Base-by-base conservation (phyloP, 495 filamentous ascomycete genomes). In the Massariosphaeria phaeospora region DNA sequence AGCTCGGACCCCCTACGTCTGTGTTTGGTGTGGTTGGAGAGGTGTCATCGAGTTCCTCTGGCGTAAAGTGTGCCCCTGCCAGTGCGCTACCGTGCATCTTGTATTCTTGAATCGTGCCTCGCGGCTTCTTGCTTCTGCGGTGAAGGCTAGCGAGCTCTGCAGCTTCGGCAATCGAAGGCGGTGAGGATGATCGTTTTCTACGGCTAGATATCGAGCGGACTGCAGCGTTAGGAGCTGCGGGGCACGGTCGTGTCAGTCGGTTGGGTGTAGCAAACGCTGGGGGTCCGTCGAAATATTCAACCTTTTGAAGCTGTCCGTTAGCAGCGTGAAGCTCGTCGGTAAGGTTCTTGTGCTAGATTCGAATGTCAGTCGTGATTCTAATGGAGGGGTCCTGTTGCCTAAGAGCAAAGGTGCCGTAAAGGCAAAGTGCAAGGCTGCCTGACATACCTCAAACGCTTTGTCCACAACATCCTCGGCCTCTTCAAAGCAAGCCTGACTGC, bases 401-500 rank as follows among this genome's bases (percentile, higher is more conserved):
- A 12, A 40, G 3, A 2, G 11, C 10, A 12, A 20, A 21, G 17
- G 17, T n/a, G n/a, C n/a, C n/a, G n/a, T n/a, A n/a, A n/a, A n/a
- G n/a, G n/a, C n/a, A n/a, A n/a, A n/a, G n/a, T n/a, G n/a, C n/a
- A n/a, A n/a, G n/a, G n/a, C n/a, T n/a, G n/a, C n/a, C n/a, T n/a
- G 56, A 64, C 80, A 23, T 76, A 88, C 85, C 72, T 87, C 74
- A 47, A 73, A 66, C 10, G 84, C 47, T 52, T 76, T 75, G 35
- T 72, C 66, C 26, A 70, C 64, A 6, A 80, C 70, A 63, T 87
- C 76, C 54, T 84, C 76, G 17, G 83, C 82, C 53, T 91, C 85
- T 24, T 81, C 76, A 52, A 86, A 85, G 18, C 77, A 71, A 58
- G 85, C 82, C 7, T 82, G 70, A 50, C 77, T 74, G 29, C 79